phyloP scores from a whole-genome alignment of 1,139 yeast genomes.

The Scheffersomyces lignicola region DNA sequence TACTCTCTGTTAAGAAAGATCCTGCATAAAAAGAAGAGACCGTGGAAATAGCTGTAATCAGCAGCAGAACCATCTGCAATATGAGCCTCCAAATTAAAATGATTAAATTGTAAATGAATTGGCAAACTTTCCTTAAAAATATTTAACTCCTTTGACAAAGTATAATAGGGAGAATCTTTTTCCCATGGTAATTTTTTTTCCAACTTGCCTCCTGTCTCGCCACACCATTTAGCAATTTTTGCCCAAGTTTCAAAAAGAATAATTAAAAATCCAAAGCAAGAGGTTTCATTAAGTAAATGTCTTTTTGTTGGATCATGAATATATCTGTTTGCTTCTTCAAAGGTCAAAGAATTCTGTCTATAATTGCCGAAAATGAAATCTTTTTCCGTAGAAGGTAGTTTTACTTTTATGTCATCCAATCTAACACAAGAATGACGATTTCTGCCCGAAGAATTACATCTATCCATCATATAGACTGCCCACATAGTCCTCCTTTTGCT shows the following conservation, averaged over 20 bases:
- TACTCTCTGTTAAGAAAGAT: constrained; percentile 36
- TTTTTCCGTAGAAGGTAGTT: constrained; percentile 24
- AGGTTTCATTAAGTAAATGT: constrained; percentile 10
- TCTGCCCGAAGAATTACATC: constrained; percentile 39
- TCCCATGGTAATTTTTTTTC: constrained; percentile 32
- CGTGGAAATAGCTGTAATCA: constrained; percentile 37
- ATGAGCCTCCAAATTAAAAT: constrained; percentile 30
- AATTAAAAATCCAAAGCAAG: constrained; percentile 26
- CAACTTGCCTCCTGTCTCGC: constrained; percentile 26
- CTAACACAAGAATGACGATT: constrained; percentile 31
- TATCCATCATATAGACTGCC: constrained; percentile 45
- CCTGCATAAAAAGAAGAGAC: constrained; percentile 30
- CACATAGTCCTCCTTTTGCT: constrained; percentile 37
- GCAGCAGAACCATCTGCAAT: constrained; percentile 33
- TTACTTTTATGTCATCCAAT: constrained; percentile 22
- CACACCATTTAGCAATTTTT: constrained; percentile 34
- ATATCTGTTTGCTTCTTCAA: constrained; percentile 13
- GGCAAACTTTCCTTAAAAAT: constrained; percentile 23
- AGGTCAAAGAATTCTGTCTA: constrained; percentile 14
- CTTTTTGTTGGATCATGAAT: constrained; percentile 10
- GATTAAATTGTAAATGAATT: constrained; percentile 19
- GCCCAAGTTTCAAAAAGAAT: constrained; percentile 35
- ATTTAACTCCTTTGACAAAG: constrained; percentile 21
- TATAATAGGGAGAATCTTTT: constrained; percentile 22
- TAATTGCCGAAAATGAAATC: constrained; percentile 24